Percentiles rank a stretch among this genome's conserved stretches.
Conservation (phyloP, 495 filamentous ascomycete genomes). For the Penicillium macrosclerotiorum region DNA sequence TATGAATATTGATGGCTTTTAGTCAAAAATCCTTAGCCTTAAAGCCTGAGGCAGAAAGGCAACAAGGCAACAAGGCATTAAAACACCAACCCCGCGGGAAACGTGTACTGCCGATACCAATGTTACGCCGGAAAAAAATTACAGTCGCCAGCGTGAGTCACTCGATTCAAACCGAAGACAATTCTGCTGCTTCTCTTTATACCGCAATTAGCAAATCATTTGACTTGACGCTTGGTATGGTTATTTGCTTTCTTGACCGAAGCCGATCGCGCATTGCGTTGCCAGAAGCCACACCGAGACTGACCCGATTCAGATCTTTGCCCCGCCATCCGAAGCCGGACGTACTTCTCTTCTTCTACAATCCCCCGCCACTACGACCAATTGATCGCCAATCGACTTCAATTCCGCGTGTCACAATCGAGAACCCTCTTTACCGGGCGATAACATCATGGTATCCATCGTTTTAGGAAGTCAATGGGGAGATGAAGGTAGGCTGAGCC, state of each 20-base stretch:
- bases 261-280: neutral
- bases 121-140: constrained; percentile 14
- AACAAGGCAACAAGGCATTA: neutral
- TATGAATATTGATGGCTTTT: too few species aligned
- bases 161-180: constrained; percentile 5
- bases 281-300: constrained; percentile 19
- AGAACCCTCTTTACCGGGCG: neutral
- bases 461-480: constrained; percentile 66
- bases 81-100: constrained; percentile 6
- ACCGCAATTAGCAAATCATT: neutral
- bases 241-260: neutral
- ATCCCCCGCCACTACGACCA: constrained; percentile 16
- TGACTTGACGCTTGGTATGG: constrained; percentile 1
- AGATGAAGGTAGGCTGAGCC: constrained; percentile 55
- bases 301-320: constrained; percentile 22
- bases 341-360: constrained; percentile 21
- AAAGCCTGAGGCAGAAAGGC: constrained; percentile 3
- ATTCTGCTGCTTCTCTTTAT: neutral
- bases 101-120: constrained; percentile 3
- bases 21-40: constrained; percentile 7
- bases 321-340: constrained; percentile 25
- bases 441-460: constrained; percentile 53
- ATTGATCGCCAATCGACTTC: constrained; percentile 13
- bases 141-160: constrained; percentile 11
- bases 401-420: constrained; percentile 9